Conservation (phyloP, 1,139 yeast species). For the Geotrichum phurueaensis region DNA sequence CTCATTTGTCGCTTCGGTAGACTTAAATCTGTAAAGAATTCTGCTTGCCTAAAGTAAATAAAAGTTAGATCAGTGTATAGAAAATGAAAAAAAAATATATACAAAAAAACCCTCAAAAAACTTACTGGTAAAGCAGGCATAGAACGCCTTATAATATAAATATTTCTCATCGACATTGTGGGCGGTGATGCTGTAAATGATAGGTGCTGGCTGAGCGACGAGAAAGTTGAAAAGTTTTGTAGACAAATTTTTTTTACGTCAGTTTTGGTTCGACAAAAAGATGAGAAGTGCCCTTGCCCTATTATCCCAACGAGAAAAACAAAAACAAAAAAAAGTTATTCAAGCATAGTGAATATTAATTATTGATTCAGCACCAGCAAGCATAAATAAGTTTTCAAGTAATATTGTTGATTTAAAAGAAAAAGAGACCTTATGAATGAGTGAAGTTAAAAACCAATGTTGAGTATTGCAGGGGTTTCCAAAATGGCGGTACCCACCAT, state of each 20-base stretch:
- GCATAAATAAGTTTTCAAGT: too few relatives aligned
- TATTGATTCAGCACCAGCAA: background rate
- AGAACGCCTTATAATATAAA: conserved; percentile 2
- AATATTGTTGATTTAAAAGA: too few relatives aligned
- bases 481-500: too few relatives aligned
- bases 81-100: background rate
- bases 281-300: background rate
- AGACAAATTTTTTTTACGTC: background rate
- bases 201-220: background rate
- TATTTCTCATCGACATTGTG: conserved; percentile 3
- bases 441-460: too few relatives aligned
- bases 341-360: background rate
- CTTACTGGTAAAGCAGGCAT: background rate
- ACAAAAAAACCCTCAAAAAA: background rate
- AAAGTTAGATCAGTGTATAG: background rate
- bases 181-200: background rate
- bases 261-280: background rate
- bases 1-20: conserved; percentile 6
- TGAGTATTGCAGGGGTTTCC: too few relatives aligned
- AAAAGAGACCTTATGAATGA: too few relatives aligned
- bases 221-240: background rate
- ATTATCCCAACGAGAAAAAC: background rate
- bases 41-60: background rate
- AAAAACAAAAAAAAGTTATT: background rate
- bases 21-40: background rate